phyloP scores from a whole-genome alignment of 208 protist genomes.

The Leishmania arabica region DNA sequence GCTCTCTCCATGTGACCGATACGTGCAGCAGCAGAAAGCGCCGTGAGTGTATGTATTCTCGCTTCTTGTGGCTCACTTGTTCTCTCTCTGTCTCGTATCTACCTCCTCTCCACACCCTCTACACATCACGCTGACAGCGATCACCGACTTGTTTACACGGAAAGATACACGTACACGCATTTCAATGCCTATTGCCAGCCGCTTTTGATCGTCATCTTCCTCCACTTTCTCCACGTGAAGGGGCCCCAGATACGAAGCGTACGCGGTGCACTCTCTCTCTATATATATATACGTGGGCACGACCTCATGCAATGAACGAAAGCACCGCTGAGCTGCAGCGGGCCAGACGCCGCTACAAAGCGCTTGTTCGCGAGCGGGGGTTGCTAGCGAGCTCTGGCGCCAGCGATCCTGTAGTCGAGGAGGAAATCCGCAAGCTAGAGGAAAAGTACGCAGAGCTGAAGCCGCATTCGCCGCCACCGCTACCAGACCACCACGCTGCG shows the following conservation, averaged over 20 bases:
- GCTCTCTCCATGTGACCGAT: not conserved
- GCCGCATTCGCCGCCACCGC: not conserved
- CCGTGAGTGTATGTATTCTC: no score
- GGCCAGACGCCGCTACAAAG: conserved; percentile 62
- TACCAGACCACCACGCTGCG: not conserved
- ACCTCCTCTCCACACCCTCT: not conserved
- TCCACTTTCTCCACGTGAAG: conserved; percentile 5
- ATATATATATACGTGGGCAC: not conserved
- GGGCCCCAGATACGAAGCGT: not conserved
- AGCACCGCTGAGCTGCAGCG: conserved; percentile 19
- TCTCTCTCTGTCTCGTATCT: not conserved
- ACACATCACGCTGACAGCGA: not conserved
- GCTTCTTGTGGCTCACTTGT: no score
- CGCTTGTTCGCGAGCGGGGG: conserved; percentile 46
- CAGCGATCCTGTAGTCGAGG: conserved; percentile 30
- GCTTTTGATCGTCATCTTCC: conserved; percentile 12
- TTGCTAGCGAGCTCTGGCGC: conserved; percentile 24
- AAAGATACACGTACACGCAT: not conserved
- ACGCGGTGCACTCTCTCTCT: no score
- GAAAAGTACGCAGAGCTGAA: conserved; percentile 32
- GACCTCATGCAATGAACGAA: not conserved
- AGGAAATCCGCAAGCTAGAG: conserved; percentile 51
- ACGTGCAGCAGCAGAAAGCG: not conserved
- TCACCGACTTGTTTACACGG: not conserved
- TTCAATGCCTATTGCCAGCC: not conserved